phyloP scores from a whole-genome alignment of 2,329 filamentous ascomycete species.

The Blastomyces percursus region DNA sequence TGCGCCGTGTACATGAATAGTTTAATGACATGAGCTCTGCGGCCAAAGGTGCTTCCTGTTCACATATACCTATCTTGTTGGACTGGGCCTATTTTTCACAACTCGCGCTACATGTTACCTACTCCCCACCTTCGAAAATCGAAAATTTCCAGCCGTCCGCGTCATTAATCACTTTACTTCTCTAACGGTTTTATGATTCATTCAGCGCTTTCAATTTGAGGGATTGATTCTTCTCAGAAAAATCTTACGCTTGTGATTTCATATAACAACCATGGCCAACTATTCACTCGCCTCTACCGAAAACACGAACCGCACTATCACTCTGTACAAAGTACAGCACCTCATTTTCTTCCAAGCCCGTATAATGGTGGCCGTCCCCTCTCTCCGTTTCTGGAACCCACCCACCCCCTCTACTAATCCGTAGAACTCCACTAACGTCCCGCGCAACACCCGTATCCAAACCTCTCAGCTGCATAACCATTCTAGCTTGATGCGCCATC shows the following conservation, averaged over 20 bases:
- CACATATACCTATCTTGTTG: not conserved
- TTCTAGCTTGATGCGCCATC: constrained; percentile 63
- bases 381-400: constrained; percentile 20
- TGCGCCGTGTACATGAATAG: constrained; percentile 8
- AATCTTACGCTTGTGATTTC: not conserved
- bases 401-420: constrained; percentile 53
- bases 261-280: not conserved
- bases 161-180: not conserved
- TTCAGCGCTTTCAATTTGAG: not conserved
- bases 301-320: constrained; percentile 71
- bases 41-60: not conserved
- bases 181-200: not conserved
- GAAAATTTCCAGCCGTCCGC: not conserved
- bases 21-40: constrained; percentile 5
- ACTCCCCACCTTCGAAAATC: not conserved
- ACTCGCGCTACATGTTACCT: not conserved
- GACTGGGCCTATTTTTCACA: not conserved
- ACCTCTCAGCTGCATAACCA: constrained; percentile 59
- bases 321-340: constrained; percentile 68
- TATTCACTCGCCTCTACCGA: constrained; percentile 58
- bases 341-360: constrained; percentile 49
- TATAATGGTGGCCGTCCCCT: constrained; percentile 18
- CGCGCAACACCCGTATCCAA: constrained; percentile 80
- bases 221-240: not conserved
- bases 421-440: constrained; percentile 80